phyloP scores from a whole-genome alignment of 2,329 filamentous ascomycete genomes.

The Bipolaris gigantea region DNA sequence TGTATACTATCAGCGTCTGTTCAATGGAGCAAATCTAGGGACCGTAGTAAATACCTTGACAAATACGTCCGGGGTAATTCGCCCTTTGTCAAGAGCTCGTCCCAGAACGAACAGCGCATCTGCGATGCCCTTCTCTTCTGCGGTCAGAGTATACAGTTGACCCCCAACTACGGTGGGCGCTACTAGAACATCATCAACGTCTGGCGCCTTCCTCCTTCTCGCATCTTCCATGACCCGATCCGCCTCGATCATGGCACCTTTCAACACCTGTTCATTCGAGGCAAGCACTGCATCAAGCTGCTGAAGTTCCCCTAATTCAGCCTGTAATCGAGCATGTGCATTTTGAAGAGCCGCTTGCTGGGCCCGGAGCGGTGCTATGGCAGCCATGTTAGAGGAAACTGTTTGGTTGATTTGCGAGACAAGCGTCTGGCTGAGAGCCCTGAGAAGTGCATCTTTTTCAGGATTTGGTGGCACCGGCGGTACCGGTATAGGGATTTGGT shows the following conservation, averaged over 20 bases:
- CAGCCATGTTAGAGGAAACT: slow-evolving; percentile 71
- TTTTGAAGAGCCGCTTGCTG: slow-evolving; percentile 76
- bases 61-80: slow-evolving; percentile 72
- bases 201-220: slow-evolving; percentile 68
- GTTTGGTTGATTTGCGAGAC: slow-evolving; percentile 69
- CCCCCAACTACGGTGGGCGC: slow-evolving; percentile 90
- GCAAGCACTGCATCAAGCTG: slow-evolving; percentile 71
- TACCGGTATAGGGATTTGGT: slow-evolving; percentile 59
- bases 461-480: slow-evolving; percentile 94
- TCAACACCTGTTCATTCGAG: slow-evolving; percentile 77
- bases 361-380: slow-evolving; percentile 72
- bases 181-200: slow-evolving; percentile 89
- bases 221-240: slow-evolving; percentile 76
- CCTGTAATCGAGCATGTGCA: slow-evolving; percentile 69
- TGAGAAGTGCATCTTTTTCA: slow-evolving; percentile 85
- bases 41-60: slow-evolving; percentile 60
- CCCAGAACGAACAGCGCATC: slow-evolving; percentile 85
- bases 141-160: slow-evolving; percentile 85
- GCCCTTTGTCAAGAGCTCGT: slow-evolving; percentile 71
- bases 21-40: background rate
- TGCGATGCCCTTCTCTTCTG: slow-evolving; percentile 83
- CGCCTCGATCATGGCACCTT: slow-evolving; percentile 74
- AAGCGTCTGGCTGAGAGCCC: slow-evolving; percentile 72
- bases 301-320: slow-evolving; percentile 71
- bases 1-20: slow-evolving; percentile 22